Evolutionary conservation across 2,329 filamentous ascomycete species (phyloP).

Genomic region (Scolecobasidium constrictum): DNA sequence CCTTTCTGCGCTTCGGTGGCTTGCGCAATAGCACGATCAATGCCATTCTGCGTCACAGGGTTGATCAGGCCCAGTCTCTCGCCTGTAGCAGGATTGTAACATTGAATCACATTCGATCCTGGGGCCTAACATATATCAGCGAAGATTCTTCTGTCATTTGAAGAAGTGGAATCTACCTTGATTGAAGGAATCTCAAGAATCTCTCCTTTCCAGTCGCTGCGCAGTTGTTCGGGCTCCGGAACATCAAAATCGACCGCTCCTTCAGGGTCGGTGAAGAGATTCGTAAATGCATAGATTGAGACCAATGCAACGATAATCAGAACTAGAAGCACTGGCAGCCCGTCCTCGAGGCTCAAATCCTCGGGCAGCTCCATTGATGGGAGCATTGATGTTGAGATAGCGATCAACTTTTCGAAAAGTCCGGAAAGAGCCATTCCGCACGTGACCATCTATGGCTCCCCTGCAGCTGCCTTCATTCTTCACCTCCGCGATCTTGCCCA

Average conservation of each 20-base stretch:
- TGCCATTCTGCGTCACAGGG: slow-evolving; percentile 62
- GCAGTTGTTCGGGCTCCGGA: slow-evolving; percentile 49
- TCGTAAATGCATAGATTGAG: slow-evolving; percentile 5
- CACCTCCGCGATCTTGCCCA: too few relatives aligned
- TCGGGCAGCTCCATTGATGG: slow-evolving; percentile 1
- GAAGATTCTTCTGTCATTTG: background rate
- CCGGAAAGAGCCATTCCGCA: too few relatives aligned
- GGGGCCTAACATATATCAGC: slow-evolving; percentile 31
- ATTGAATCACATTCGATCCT: slow-evolving; percentile 61
- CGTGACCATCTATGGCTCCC: too few relatives aligned
- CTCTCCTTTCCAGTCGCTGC: slow-evolving; percentile 40
- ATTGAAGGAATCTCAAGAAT: slow-evolving; percentile 50
- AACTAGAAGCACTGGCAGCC: slow-evolving; percentile 1
- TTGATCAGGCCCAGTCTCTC: slow-evolving; percentile 69
- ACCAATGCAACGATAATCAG: slow-evolving; percentile 1
- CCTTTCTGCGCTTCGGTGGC: slow-evolving; percentile 62
- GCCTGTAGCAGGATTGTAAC: slow-evolving; percentile 84
- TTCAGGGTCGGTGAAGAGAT: slow-evolving; percentile 19
- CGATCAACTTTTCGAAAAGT: too few relatives aligned
- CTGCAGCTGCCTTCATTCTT: too few relatives aligned
- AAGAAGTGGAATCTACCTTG: slow-evolving; percentile 33
- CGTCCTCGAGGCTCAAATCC: slow-evolving; percentile 7
- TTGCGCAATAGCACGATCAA: slow-evolving; percentile 67
- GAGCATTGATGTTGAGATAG: too few relatives aligned
- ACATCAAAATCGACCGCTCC: slow-evolving; percentile 48